Conservation (phyloP, 495 filamentous ascomycete species). For the Neurospora terricola region DNA sequence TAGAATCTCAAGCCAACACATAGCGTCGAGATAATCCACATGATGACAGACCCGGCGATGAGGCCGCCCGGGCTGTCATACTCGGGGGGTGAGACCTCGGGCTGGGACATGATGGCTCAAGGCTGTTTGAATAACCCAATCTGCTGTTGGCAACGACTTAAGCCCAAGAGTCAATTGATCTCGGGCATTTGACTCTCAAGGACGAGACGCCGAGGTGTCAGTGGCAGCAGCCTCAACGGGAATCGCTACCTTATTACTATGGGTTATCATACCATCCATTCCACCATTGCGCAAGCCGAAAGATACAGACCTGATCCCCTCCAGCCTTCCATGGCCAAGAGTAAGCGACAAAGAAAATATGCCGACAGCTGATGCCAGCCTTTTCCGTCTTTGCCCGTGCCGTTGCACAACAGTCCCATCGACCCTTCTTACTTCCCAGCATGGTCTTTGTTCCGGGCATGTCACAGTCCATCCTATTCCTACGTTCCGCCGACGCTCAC, state of each 20-base stretch:
- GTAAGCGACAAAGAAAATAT: neutral
- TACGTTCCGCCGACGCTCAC: neutral
- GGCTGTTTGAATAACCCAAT: neutral
- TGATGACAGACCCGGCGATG: slow-evolving; percentile 2
- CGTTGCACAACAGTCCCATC: neutral
- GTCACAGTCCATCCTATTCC: neutral
- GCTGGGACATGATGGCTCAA: neutral
- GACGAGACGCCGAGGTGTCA: neutral
- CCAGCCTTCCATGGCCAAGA: neutral
- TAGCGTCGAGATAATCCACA: neutral
- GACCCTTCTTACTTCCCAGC: neutral
- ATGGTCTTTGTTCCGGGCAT: neutral
- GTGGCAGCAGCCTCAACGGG: neutral
- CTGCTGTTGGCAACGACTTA: neutral
- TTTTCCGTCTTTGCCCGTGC: neutral
- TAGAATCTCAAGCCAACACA: slow-evolving; percentile 8
- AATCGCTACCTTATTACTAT: neutral
- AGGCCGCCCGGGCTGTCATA: slow-evolving; percentile 7
- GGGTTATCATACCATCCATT: neutral
- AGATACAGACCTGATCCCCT: neutral
- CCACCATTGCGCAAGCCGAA: neutral
- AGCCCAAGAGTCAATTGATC: neutral
- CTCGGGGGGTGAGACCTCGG: neutral
- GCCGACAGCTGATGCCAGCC: neutral
- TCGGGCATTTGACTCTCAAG: neutral